Conservation (phyloP, 306 rosid species). For the Castanea sativa region DNA sequence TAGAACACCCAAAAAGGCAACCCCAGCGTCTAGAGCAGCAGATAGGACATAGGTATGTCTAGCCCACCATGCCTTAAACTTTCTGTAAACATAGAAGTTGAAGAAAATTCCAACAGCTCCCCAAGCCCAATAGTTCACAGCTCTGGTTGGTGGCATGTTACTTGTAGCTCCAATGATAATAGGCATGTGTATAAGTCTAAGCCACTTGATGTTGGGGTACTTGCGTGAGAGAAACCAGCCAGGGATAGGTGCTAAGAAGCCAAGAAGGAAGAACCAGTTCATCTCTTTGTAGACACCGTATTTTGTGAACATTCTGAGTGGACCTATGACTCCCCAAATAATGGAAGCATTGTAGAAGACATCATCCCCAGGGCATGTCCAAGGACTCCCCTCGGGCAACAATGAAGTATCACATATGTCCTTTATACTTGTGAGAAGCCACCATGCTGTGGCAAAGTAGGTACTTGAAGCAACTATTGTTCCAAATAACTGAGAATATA, state of each 20-base stretch:
- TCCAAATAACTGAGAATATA: constrained; percentile 42
- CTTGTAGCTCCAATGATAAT: constrained; percentile 35
- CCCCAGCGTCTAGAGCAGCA: constrained; percentile 70
- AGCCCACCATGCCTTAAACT: constrained; percentile 65
- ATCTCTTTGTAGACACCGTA: constrained; percentile 45
- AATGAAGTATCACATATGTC: constrained; percentile 40
- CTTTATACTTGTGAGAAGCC: constrained; percentile 45
- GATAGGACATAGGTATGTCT: constrained; percentile 65
- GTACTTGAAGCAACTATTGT: constrained; percentile 47
- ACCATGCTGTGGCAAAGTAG: constrained; percentile 69
- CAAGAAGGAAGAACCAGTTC: constrained; percentile 71
- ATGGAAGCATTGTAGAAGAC: constrained; percentile 77
- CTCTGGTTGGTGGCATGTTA: constrained; percentile 33
- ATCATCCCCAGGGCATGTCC: constrained; percentile 68
- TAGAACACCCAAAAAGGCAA: constrained; percentile 53
- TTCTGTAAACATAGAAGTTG: constrained; percentile 48
- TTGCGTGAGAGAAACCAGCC: constrained; percentile 44
- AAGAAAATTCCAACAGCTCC: constrained; percentile 61
- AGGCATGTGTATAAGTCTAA: constrained; percentile 58
- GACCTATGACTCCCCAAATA: constrained; percentile 80
- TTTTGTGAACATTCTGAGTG: constrained; percentile 53
- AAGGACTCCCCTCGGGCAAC: constrained; percentile 62
- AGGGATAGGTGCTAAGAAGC: constrained; percentile 51
- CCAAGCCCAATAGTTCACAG: constrained; percentile 57
- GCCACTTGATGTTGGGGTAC: constrained; percentile 50